Conservation (phyloP, 352 stramenopile species). For the Globisporangium nagaii region DNA sequence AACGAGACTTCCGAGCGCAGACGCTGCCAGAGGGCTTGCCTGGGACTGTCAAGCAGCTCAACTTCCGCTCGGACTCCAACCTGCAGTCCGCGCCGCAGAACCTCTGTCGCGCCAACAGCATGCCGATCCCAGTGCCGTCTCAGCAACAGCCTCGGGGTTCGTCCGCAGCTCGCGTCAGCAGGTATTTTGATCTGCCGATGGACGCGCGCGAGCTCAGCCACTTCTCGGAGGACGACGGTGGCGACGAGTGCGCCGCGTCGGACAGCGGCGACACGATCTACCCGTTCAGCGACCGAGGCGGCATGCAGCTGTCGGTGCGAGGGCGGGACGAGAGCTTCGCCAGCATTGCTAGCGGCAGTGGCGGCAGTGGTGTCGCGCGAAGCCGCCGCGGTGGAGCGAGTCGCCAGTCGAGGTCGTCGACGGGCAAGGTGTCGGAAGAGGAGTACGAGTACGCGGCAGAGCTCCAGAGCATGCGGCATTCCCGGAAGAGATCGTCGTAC, state of each 20-base stretch:
- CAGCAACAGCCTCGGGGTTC: background rate
- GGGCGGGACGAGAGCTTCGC: background rate
- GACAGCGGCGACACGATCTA: conserved; percentile 3
- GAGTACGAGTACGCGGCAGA: background rate
- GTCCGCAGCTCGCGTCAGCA: background rate
- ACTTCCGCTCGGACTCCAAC: background rate
- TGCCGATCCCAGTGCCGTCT: background rate
- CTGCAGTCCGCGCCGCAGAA: background rate
- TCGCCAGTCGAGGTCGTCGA: background rate
- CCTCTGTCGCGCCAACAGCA: background rate
- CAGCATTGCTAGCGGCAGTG: background rate
- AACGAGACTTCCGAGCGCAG: background rate
- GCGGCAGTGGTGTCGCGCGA: background rate
- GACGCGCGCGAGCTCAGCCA: conserved; percentile 6
- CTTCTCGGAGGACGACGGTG: conserved; percentile 1
- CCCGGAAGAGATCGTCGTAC: background rate
- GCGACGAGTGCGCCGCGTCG: background rate
- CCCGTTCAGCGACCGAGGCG: background rate
- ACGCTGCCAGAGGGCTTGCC: background rate
- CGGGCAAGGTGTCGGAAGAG: background rate
- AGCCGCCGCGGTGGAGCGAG: background rate
- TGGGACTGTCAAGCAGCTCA: background rate
- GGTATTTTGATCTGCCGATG: conserved; percentile 13
- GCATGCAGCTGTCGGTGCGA: background rate
- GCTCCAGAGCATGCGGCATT: background rate